Evolutionary conservation across 1,284 basidiomycete species (phyloP), one percentile per base, ranked within the genome.

Genomic region (Puccinia sorghi): DNA sequence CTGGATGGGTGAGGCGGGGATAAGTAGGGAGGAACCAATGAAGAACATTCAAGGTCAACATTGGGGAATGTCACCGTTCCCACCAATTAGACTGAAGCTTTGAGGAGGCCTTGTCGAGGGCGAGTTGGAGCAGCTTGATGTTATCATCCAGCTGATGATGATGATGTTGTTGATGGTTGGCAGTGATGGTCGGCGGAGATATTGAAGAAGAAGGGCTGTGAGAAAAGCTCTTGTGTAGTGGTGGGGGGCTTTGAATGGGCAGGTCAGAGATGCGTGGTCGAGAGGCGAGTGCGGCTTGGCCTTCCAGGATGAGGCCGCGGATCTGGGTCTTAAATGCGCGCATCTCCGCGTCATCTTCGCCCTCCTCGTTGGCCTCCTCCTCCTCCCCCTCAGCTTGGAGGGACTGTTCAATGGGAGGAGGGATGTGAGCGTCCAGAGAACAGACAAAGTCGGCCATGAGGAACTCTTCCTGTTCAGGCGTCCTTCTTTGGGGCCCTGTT

Each of bases 381-480:
- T 67, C n/a, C 2, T 25, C 64, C 4, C 25, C 41, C 43, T 72
- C 20, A 32, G 32, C 32, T 32, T 32, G 32, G 17, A 22, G 52
- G 7, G 57, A 37, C 43, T 61, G 56, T 0, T 46, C 22, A 11
- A 43, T 5, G 7, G 63, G 17, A 11, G 63, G 73, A 8, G 61
- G 73, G 46, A 67, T 46, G 66, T 76, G 57, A 15, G 61, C 43
- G 13, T 66, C 39, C 7, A 76, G 25, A 0, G 73, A 76, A 9
- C 59, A 46, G n/a, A 76, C 50, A 46, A 76, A 76, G 37, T 76
- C 73, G 61, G 43, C 20, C 73, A 76, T 76, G 3, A 76, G 39
- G 17, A 52, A 48, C 15, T 76, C 73, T n/a, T 67, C 12, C 17
- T 61, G 17, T 13, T 32, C 32, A 4, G 32, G 32, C 2, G 59